These are phyloP conservation scores for Calonectria naviculata DNA, from an alignment of 2,329 filamentous ascomycete genomes.

Conservation along the genomic window DNA sequence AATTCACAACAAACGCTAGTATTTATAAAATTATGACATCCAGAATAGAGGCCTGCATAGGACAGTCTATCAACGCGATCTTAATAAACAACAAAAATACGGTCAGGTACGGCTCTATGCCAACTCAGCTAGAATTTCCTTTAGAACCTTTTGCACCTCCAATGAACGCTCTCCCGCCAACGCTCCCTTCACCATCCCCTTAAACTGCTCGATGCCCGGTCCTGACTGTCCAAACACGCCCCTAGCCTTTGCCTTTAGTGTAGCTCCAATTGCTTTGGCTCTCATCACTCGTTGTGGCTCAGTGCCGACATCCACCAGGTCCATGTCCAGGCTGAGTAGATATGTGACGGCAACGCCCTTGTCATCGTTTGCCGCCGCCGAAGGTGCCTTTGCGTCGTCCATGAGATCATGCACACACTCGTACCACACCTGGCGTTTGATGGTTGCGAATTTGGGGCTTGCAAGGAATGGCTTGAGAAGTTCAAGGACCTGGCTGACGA, in stretches of 20 bases:
- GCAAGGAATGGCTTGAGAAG: conserved; percentile 54
- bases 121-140: conserved; percentile 47
- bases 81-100: neutral
- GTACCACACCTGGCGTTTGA: conserved; percentile 66
- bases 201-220: conserved; percentile 43
- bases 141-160: conserved; percentile 58
- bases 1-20: neutral
- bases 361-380: conserved; percentile 30
- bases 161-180: conserved; percentile 54
- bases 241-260: conserved; percentile 54
- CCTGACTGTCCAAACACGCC: conserved; percentile 53
- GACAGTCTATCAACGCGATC: no score
- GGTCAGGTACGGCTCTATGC: conserved; percentile 9
- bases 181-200: conserved; percentile 47
- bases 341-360: conserved; percentile 47
- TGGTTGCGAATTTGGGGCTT: conserved; percentile 50
- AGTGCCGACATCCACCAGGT: conserved; percentile 57
- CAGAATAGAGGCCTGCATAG: neutral
- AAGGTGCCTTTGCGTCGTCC: conserved; percentile 48
- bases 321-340: conserved; percentile 59
- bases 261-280: conserved; percentile 56
- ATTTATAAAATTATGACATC: neutral
- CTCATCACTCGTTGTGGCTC: conserved; percentile 63
- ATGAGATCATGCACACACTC: conserved; percentile 60
- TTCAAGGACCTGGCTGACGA: conserved; percentile 53